A percentile compares a stretch with the other conserved stretches of the same genome.
Evolutionary conservation across 495 filamentous ascomycete species (phyloP).

Genomic region (Tuber microsphaerosporum): DNA sequence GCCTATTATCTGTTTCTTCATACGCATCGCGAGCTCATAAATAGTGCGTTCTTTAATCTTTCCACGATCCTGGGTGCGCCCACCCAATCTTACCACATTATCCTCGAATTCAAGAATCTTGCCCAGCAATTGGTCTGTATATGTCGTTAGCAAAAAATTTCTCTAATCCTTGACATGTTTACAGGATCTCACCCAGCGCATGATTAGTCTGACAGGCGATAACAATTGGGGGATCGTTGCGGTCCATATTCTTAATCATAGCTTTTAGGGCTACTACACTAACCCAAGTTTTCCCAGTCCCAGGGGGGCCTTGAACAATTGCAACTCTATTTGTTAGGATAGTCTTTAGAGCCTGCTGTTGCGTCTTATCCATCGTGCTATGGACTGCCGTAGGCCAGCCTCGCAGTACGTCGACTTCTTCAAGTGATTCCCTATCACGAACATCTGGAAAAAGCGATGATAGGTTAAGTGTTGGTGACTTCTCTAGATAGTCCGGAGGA

Average conservation of each 20-base stretch:
- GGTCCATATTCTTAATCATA: constrained; percentile 56
- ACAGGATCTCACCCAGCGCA: constrained; percentile 50
- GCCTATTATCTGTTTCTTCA: constrained; percentile 40
- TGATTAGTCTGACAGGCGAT: constrained; percentile 88
- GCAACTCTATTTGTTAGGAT: constrained; percentile 68
- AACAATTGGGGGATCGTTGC: constrained; percentile 62
- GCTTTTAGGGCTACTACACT: constrained; percentile 55
- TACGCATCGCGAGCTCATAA: constrained; percentile 51
- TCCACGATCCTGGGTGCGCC: constrained; percentile 57
- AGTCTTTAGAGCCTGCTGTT: constrained; percentile 58
- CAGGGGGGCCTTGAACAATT: constrained; percentile 84
- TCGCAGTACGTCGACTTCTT: constrained; percentile 48
- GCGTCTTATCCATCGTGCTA: constrained; percentile 60
- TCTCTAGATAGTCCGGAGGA: constrained; percentile 49
- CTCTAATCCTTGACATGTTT: not conserved
- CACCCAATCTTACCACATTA: constrained; percentile 71
- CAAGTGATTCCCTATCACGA: constrained; percentile 41
- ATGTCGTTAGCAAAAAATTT: constrained; percentile 1
- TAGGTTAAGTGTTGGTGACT: constrained; percentile 49
- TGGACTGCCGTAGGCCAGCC: constrained; percentile 48
- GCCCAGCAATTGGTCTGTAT: constrained; percentile 66
- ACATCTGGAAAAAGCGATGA: constrained; percentile 42
- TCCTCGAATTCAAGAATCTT: constrained; percentile 59
- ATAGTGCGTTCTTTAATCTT: constrained; percentile 61
- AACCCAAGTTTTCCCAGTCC: constrained; percentile 56